Evolutionary conservation across 225 moss, liverwort and hornwort genomes (phyloP).

Genomic region (Pseudoscleropodium purum): DNA sequence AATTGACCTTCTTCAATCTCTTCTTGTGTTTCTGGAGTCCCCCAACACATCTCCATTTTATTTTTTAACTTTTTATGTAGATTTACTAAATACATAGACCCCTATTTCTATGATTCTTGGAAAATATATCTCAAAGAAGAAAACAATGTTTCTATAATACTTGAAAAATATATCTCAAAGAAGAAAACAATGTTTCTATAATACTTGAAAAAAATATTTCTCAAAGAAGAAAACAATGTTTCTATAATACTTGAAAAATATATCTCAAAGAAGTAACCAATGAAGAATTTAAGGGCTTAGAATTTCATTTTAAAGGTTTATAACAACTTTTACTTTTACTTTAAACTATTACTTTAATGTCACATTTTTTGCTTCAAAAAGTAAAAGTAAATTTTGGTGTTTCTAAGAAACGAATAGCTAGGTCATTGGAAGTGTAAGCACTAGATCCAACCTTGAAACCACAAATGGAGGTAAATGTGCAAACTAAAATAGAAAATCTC

Average conservation of each 20-base stretch:
- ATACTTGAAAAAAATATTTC: not conserved
- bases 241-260: too few relatives aligned
- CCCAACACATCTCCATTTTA: not conserved
- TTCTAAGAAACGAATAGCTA: not conserved
- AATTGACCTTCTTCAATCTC: not conserved
- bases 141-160: too few relatives aligned
- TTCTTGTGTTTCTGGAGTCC: not conserved
- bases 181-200: too few relatives aligned
- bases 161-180: not conserved
- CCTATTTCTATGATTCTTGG: not conserved
- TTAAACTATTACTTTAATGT: not conserved
- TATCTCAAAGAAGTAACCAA: too few relatives aligned
- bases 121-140: not conserved
- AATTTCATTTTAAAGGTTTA: not conserved
- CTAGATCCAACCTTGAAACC: too few relatives aligned
- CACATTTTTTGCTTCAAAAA: not conserved
- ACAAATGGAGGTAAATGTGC: too few relatives aligned
- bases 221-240: not conserved
- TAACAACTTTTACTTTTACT: not conserved
- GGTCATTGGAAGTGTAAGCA: not conserved
- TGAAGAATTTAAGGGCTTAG: not conserved
- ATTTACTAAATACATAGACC: too few relatives aligned
- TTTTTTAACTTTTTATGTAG: not conserved
- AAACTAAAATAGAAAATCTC: too few relatives aligned
- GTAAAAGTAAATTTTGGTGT: not conserved